Base-by-base conservation (phyloP, 768 basidiomycete genomes). In the Phanerochaete carnosa region DNA sequence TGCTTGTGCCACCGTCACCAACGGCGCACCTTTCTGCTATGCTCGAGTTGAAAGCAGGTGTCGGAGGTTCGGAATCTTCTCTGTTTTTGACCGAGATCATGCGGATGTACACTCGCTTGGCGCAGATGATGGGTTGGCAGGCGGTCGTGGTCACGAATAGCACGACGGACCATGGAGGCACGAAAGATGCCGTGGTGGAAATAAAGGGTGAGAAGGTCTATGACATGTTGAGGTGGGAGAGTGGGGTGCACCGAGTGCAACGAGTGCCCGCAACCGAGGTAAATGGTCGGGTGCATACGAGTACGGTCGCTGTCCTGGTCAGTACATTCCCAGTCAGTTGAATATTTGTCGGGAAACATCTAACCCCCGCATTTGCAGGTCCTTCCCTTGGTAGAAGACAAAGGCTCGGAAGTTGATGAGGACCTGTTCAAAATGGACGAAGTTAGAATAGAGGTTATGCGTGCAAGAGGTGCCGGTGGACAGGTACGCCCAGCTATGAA, bases 201-300 rank as follows among this genome's bases (percentile, higher is more conserved):
- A 76, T 95, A 13, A 87, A 87, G 61, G 92, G 93, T 0, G 74
- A 81, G 1, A 88, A 90, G 0, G 87, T 85, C 11, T 98, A 91
- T 66, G 95, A 95, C 60, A 73, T 77, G 0, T 71, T 98, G 56
- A 77, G 87, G 37, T 95, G 89, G 87, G 97, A 99, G 73, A 94
- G 90, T 61, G 97, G 97, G 2, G 94, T 99, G 0, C 97, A 98
- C 75, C 81, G 97, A 2, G 94, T 99, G 0, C 96, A 98, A 75
- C 75, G 97, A 45, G 92, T 98, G 0, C 97, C 97, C 1, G 86
- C 86, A 9, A 98, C 95, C 3, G 96, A 98, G 66, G 78, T 88
- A 1, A 86, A 84, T 60, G 96, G 96, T 5, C 78, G 96, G 52
- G 85, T 92, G 29, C 97, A 98, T 69, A 96, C 96, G 0, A 95